Percentiles rank a stretch among this genome's conserved stretches.
phyloP scores from a whole-genome alignment of 352 stramenopile genomes.

The Pythium dissimile region DNA sequence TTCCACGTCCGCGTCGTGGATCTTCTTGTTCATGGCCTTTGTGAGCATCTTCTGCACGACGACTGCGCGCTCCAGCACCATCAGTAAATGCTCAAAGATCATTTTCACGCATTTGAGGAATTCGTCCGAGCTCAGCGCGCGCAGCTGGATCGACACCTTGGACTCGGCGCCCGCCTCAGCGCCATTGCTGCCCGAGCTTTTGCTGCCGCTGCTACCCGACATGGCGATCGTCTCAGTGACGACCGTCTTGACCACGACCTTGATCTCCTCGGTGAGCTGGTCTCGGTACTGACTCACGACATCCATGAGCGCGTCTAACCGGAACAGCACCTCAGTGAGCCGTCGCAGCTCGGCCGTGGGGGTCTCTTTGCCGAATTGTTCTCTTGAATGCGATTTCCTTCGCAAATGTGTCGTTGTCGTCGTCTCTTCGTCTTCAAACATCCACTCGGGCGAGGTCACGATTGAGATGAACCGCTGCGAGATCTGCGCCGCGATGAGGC shows the following conservation, averaged over 20 bases:
- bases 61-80: constrained; percentile 76
- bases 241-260: constrained; percentile 84
- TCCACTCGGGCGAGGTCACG: constrained; percentile 80
- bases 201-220: constrained; percentile 49
- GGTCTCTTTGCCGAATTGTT: constrained; percentile 34
- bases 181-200: constrained; percentile 17
- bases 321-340: constrained; percentile 71
- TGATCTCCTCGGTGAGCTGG: constrained; percentile 85
- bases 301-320: constrained; percentile 63
- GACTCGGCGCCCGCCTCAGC: constrained; percentile 37
- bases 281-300: constrained; percentile 74
- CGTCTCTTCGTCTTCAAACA: constrained; percentile 65
- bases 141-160: constrained; percentile 82
- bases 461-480: constrained; percentile 77
- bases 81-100: constrained; percentile 87
- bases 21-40: constrained; percentile 72
- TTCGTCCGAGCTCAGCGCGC: constrained; percentile 75
- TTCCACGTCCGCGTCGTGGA: constrained; percentile 39
- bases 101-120: constrained; percentile 87
- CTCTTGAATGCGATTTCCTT: not conserved
- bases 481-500: constrained; percentile 75
- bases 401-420: too few relatives aligned
- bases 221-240: constrained; percentile 86
- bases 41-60: constrained; percentile 72
- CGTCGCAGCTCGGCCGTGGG: constrained; percentile 43